phyloP scores from a whole-genome alignment of 805 yeast species.

The Vanderwaltozyma verrucispora region DNA sequence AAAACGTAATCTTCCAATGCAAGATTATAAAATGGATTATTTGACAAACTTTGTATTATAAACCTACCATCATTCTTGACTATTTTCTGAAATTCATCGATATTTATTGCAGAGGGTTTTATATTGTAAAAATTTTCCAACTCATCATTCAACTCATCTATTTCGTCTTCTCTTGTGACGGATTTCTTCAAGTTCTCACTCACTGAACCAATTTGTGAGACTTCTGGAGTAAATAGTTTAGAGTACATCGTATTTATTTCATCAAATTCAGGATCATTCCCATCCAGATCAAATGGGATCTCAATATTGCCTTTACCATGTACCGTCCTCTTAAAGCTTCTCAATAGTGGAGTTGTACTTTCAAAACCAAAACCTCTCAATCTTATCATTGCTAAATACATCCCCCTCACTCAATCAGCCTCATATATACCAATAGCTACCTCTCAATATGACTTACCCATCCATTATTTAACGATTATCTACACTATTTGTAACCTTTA shows the following conservation, averaged over 20 bases:
- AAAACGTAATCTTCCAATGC: conserved; percentile 78
- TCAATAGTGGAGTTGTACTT: too few relatives aligned
- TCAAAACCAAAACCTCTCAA: too few relatives aligned
- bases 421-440: too few relatives aligned
- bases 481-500: too few relatives aligned
- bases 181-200: background rate
- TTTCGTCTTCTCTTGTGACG: conserved; percentile 8
- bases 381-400: too few relatives aligned
- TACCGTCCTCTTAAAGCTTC: too few relatives aligned
- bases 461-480: too few relatives aligned
- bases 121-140: conserved; percentile 22
- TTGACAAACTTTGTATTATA: conserved; percentile 38
- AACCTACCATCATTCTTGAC: conserved; percentile 41
- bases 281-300: background rate
- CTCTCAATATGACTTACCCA: too few relatives aligned
- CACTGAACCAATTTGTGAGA: background rate
- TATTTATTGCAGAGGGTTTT: conserved; percentile 1
- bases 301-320: background rate
- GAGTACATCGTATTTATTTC: conserved; percentile 30
- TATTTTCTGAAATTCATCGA: conserved; percentile 13
- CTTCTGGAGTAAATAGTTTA: conserved; percentile 24
- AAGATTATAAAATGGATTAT: conserved; percentile 64
- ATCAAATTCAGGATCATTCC: conserved; percentile 16
- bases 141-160: conserved; percentile 29
- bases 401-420: too few relatives aligned